Base-by-base conservation (phyloP, 129 eudicot species). In the Flaveria sonorensis region DNA sequence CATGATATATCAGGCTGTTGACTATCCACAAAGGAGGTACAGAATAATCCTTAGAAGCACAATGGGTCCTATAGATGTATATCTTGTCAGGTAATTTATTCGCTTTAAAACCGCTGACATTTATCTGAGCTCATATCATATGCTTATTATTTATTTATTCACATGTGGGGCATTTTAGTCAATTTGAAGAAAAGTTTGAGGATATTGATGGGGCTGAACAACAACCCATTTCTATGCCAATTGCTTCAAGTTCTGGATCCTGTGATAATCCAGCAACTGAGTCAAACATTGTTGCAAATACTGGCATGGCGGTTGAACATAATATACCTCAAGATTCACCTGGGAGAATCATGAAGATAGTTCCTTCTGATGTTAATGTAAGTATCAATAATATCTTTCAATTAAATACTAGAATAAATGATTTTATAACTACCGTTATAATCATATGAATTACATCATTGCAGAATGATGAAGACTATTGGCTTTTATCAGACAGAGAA, bases 41-140 rank as follows among this genome's bases (percentile, higher is more conserved):
- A 89, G 99, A 85, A 95, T 95, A 65, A 90, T 95, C 66, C 96
- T 95, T 72, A 75, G 99, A 87, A 95, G 99, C 86, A 88, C 97
- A 32, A 95, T 95, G 99, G 99, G 99, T 68, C 97, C 97, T 46
- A 91, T 95, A 18, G 99, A 95, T 89, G 96, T 95, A 61, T 95
- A 91, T 79, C 97, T 95, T 75, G 99, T 95, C 85, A 95, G 99
- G 99, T 95, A 91, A 63, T 63, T 63, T 43, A 63, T 28, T 63
- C 85, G 92, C 20, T 87, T 93, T 61, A 96, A 93, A 86, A 96
- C 89, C 74, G 90, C 96, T 23, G 92, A 30, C 68, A 93, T 79
- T 96, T 91, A 6, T 92, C 87, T 73, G 95, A 93, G 89, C 95
- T 87, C 83, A 78, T 46, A 47, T 30, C 45, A 15, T 28, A 62